Conservation (phyloP, 2,329 filamentous ascomycete species). For the Xylaria sp. region DNA sequence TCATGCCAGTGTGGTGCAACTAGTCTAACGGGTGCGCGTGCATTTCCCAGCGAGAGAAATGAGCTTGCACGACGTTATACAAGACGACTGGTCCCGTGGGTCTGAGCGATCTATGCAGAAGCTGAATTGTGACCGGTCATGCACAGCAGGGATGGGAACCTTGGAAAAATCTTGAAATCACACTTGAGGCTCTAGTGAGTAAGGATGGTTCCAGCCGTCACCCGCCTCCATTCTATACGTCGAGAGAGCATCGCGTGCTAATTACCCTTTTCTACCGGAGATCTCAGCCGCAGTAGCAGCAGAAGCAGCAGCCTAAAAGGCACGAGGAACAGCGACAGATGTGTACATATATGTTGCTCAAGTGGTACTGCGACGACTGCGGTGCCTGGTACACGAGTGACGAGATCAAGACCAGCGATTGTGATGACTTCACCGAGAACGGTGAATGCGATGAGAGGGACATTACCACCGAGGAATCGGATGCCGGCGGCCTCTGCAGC, state of each 20-base stretch:
- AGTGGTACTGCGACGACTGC: slow-evolving; percentile 49
- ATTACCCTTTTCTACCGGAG: slow-evolving; percentile 37
- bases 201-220: slow-evolving; percentile 12
- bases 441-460: slow-evolving; percentile 43
- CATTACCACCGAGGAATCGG: slow-evolving; percentile 43
- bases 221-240: slow-evolving; percentile 11
- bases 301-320: slow-evolving; percentile 17
- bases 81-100: slow-evolving; percentile 21
- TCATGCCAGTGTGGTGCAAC: slow-evolving; percentile 29
- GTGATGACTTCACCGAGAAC: slow-evolving; percentile 39
- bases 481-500: slow-evolving; percentile 46
- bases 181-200: slow-evolving; percentile 34
- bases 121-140: slow-evolving; percentile 11
- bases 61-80: slow-evolving; percentile 26
- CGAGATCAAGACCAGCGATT: slow-evolving; percentile 47
- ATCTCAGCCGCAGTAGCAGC: slow-evolving; percentile 20
- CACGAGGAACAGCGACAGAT: slow-evolving; percentile 35
- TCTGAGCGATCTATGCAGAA: slow-evolving; percentile 7
- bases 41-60: slow-evolving; percentile 1
- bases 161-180: slow-evolving; percentile 8
- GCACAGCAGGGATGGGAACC: slow-evolving; percentile 24
- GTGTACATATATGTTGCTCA: slow-evolving; percentile 47
- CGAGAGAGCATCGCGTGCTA: slow-evolving; percentile 20
- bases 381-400: slow-evolving; percentile 50
- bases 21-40: slow-evolving; percentile 13